Evolutionary conservation across 257 asterid species (phyloP).

Genomic region (Scutellaria baicalensis): DNA sequence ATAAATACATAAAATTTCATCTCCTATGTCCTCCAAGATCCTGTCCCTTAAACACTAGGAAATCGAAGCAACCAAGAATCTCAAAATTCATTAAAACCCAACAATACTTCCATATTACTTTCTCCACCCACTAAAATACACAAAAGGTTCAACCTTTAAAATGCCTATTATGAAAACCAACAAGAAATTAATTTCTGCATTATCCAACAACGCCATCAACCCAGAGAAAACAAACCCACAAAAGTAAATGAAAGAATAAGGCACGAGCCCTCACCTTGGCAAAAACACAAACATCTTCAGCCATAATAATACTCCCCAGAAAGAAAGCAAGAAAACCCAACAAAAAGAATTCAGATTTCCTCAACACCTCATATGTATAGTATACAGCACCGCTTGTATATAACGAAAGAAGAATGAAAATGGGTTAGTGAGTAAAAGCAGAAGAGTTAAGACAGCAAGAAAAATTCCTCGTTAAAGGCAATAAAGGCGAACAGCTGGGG

Average conservation of each 20-base stretch:
- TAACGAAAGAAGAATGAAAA: background rate
- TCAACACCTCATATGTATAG: conserved; percentile 1
- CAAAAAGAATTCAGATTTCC: conserved; percentile 23
- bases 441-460: background rate
- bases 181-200: background rate
- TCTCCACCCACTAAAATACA: background rate
- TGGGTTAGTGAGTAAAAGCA: background rate
- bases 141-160: conserved; percentile 3
- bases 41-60: background rate
- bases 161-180: background rate
- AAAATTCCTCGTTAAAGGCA: conserved; percentile 27
- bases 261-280: conserved; percentile 42
- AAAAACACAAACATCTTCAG: conserved; percentile 56
- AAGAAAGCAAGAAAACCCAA: conserved; percentile 9
- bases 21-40: background rate
- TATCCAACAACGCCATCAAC: background rate
- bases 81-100: conserved; percentile 11
- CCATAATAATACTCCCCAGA: conserved; percentile 30
- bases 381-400: background rate
- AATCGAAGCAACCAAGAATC: background rate
- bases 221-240: background rate
- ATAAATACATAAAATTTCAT: background rate
- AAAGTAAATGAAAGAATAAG: background rate
- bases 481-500: conserved; percentile 32
- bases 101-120: background rate